These are phyloP conservation scores for Berberis vulgaris DNA, from an alignment of 164 flowering plant species.

Conservation along the genomic window DNA sequence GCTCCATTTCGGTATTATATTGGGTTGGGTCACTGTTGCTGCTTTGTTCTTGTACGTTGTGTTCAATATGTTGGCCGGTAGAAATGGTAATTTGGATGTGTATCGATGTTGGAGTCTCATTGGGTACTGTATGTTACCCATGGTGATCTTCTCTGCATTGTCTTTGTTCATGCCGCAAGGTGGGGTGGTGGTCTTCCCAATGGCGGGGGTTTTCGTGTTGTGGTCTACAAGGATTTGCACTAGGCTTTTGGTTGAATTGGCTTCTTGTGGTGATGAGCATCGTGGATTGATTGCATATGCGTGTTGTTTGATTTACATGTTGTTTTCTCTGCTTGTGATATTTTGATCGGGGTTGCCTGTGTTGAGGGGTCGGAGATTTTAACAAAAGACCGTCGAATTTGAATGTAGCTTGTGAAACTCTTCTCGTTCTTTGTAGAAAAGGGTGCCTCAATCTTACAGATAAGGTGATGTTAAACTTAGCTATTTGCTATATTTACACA, in stretches of 20 bases:
- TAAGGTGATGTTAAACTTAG: too few relatives aligned
- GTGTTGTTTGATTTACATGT: constrained; percentile 69
- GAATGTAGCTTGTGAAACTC: not conserved
- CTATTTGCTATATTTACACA: too few relatives aligned
- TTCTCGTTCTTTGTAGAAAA: not conserved
- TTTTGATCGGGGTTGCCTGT: constrained; percentile 25
- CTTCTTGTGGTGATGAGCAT: constrained; percentile 75
- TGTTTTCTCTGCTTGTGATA: constrained; percentile 71
- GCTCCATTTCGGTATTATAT: constrained; percentile 75
- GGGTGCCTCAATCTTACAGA: too few relatives aligned
- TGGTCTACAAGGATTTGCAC: constrained; percentile 82
- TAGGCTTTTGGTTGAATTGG: constrained; percentile 53
- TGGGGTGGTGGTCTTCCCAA: constrained; percentile 28
- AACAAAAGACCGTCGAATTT: too few relatives aligned
- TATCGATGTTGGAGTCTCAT: constrained; percentile 70
- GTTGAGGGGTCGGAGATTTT: too few relatives aligned
- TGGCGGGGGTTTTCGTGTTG: constrained; percentile 52
- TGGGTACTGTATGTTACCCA: constrained; percentile 80
- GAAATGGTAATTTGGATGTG: constrained; percentile 72
- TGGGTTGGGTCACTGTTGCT: constrained; percentile 82
- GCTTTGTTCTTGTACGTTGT: constrained; percentile 68
- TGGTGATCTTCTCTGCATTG: constrained; percentile 68
- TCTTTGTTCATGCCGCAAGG: constrained; percentile 66
- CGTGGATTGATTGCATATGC: constrained; percentile 79
- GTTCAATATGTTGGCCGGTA: constrained; percentile 81